Evolutionary conservation across 345 rosid species (phyloP), one percentile per base, ranked within the genome.

Genomic region (Punica granatum): DNA sequence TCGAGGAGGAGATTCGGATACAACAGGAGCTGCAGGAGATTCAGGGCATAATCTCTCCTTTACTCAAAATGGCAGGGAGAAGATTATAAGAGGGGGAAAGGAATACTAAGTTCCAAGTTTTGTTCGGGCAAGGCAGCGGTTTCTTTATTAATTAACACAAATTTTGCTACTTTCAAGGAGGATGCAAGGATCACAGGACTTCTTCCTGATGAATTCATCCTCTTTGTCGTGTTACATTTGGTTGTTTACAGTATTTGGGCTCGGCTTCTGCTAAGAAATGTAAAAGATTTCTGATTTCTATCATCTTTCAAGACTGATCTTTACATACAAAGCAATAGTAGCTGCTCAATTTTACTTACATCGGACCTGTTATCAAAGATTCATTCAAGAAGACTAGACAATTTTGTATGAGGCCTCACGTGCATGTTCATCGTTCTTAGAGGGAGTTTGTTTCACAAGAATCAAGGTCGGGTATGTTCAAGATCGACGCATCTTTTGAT

Each of bases 1-100:
- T 91, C 13, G 81, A 86, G 41, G 95, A 91, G 74, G 99, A 91
- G 84, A 81, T 89, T 19, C 81, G 79, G 82, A 83, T 91, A 74
- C 99, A 89, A 44, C 86, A 89, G 37, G 81, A 89, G 7, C 72
- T 90, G 73, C 81, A 65, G 68, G 97, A 93, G 85, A 86, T 93
- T 60, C 96, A 89, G 69, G 97, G 92, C 48, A 78, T 93, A 67
- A 83, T 93, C 60, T 86, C 94, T 61, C 98, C 98, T 60, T 63
- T 89, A 51, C 53, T 90, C 69, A 80, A 88, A 78, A 86, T 86
- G 71, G 83, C 92, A 26, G 91, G 92, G 35, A 79, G 89, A 74
- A 74, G 83, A 78, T 86, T n/a, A n/a, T n/a, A 73, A 33, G 48
- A 32, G 21, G 64, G 1, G 39, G 49, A 14, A 7, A 23, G 21